Conservation (phyloP, 2,329 filamentous ascomycete genomes). For the Cryphonectria naterciae region DNA sequence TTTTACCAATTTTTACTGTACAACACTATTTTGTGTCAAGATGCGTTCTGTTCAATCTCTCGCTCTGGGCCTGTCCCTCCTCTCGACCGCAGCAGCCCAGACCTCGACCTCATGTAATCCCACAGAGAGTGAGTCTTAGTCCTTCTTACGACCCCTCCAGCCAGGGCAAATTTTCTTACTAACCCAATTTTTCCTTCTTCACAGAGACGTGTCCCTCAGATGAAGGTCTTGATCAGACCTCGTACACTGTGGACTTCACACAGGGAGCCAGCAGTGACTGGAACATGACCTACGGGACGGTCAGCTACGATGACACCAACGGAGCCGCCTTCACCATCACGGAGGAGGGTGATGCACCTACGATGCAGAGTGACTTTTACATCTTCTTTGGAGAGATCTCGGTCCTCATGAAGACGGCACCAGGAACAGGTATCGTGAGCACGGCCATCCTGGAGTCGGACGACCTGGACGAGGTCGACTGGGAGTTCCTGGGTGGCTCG, state of each 20-base stretch:
- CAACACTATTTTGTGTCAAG: constrained; percentile 5
- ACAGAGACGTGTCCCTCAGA: constrained; percentile 29
- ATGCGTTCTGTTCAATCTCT: constrained; percentile 19
- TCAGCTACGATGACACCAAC: constrained; percentile 33
- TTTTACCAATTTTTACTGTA: too few species aligned
- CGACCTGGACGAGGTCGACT: constrained; percentile 80
- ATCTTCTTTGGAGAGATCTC: constrained; percentile 84
- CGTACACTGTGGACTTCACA: constrained; percentile 62
- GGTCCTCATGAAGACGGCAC: constrained; percentile 69
- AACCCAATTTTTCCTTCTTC: background rate
- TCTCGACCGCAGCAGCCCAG: constrained; percentile 28
- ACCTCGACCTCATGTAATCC: constrained; percentile 34
- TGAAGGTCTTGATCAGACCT: constrained; percentile 24
- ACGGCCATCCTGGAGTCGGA: constrained; percentile 77
- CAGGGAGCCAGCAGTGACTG: constrained; percentile 57
- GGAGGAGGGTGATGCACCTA: constrained; percentile 58
- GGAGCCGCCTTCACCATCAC: constrained; percentile 58
- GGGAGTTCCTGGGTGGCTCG: constrained; percentile 78
- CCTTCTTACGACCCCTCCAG: background rate
- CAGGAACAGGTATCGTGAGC: constrained; percentile 76
- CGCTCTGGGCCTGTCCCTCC: constrained; percentile 18
- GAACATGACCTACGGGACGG: constrained; percentile 33
- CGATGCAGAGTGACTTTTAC: constrained; percentile 73
- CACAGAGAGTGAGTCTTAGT: constrained; percentile 27
- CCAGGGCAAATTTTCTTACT: background rate